These are phyloP conservation scores for Spathaspora girioi DNA, from an alignment of 805 yeast species.

Conservation along the genomic window DNA sequence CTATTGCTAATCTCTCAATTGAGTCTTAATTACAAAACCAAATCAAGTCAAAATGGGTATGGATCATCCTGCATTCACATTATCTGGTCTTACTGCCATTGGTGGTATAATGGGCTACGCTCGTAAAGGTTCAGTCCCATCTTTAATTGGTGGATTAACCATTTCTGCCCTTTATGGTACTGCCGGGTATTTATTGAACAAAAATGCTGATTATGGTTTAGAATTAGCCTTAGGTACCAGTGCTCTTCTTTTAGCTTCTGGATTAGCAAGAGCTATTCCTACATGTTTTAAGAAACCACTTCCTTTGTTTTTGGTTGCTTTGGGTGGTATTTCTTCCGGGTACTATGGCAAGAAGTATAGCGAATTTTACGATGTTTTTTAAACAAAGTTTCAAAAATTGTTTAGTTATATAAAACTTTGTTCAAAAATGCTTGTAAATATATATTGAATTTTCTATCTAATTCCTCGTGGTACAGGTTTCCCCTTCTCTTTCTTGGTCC, in stretches of 20 bases:
- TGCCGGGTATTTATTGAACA: slow-evolving; percentile 70
- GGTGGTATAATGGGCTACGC: slow-evolving; percentile 72
- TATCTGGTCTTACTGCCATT: slow-evolving; percentile 62
- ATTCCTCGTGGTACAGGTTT: neutral
- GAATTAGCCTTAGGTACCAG: slow-evolving; percentile 77
- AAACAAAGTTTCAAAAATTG: neutral
- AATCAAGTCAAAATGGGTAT: slow-evolving; percentile 12
- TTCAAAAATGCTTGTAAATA: neutral
- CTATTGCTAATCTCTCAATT: neutral
- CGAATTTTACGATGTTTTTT: slow-evolving; percentile 52
- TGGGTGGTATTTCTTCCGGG: slow-evolving; percentile 61
- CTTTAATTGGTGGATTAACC: slow-evolving; percentile 71
- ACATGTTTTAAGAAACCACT: slow-evolving; percentile 65
- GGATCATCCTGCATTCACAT: slow-evolving; percentile 79
- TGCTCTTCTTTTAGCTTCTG: slow-evolving; percentile 61
- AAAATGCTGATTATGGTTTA: slow-evolving; percentile 76
- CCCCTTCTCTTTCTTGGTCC: neutral
- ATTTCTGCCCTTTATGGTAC: slow-evolving; percentile 58
- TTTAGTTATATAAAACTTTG: neutral
- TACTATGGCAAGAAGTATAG: slow-evolving; percentile 75
- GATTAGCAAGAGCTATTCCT: slow-evolving; percentile 65
- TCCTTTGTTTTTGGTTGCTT: slow-evolving; percentile 58
- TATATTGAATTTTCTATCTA: too few relatives aligned
- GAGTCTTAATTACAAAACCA: neutral
- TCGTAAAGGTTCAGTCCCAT: slow-evolving; percentile 72